Evolutionary conservation across 2,329 filamentous ascomycete genomes (phyloP).

Genomic region (Sclerotinia borealis): DNA sequence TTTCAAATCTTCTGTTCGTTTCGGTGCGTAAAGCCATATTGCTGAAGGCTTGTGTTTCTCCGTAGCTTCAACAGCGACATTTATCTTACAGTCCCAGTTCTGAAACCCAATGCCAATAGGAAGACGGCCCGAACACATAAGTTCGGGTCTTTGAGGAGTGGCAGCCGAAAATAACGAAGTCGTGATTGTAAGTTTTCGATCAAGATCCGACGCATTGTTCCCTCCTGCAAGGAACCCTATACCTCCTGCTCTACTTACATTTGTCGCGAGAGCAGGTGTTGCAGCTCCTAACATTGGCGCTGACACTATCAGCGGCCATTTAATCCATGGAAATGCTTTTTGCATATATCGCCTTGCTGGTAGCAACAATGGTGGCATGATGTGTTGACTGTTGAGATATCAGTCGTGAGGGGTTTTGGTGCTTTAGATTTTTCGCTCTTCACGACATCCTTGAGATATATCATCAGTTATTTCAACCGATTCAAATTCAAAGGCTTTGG

Average conservation of each 20-base stretch:
- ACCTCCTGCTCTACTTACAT: constrained; percentile 51
- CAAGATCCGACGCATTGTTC: constrained; percentile 26
- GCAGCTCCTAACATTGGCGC: constrained; percentile 66
- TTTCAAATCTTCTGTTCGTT: constrained; percentile 1
- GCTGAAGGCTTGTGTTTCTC: constrained; percentile 31
- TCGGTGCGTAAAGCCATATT: constrained; percentile 44
- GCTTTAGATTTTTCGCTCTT: not conserved
- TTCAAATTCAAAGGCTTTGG: too few relatives aligned
- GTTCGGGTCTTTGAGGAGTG: too few relatives aligned
- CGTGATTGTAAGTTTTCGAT: not conserved
- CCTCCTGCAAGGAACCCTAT: constrained; percentile 42
- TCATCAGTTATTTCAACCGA: rapidly evolving
- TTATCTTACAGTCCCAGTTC: constrained; percentile 39
- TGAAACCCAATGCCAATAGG: constrained; percentile 44
- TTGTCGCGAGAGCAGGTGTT: constrained; percentile 48
- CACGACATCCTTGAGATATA: not conserved
- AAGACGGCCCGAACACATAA: constrained; percentile 22
- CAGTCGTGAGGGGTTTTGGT: not conserved
- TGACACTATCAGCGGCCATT: constrained; percentile 42
- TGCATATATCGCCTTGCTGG: not conserved
- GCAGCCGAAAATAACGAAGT: not conserved
- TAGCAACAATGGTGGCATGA: not conserved
- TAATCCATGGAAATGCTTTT: constrained; percentile 6
- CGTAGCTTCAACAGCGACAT: constrained; percentile 28
- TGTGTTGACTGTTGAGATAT: not conserved